A percentile compares a stretch with the other conserved stretches of the same genome.
Evolutionary conservation across 495 filamentous ascomycete genomes (phyloP).

Genomic region (Acidomyces sp.): DNA sequence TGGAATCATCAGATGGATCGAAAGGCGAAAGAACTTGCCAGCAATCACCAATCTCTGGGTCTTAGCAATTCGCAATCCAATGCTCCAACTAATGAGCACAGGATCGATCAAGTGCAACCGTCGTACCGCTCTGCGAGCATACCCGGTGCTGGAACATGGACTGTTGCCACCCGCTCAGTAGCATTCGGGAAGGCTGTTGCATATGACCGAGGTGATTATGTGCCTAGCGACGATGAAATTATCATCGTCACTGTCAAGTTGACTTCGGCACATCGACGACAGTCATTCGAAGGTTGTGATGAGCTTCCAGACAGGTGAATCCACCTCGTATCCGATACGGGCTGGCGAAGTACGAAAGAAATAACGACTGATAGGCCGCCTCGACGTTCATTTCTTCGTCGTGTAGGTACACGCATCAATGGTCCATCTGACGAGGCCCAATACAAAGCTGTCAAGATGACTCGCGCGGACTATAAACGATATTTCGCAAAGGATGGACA

Average conservation of each 20-base stretch:
- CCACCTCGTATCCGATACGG: not conserved
- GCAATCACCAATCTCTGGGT: too few species aligned
- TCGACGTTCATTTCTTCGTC: conserved; percentile 2
- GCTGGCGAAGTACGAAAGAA: not conserved
- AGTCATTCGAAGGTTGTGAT: not conserved
- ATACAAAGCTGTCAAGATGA: conserved; percentile 15
- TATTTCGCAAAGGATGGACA: conserved; percentile 10
- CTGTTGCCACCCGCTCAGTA: too few species aligned
- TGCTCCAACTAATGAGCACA: too few species aligned
- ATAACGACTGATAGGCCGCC: conserved; percentile 5
- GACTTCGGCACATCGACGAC: not conserved
- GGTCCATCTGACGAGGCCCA: not conserved
- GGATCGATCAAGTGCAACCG: too few species aligned
- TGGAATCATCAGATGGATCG: too few species aligned
- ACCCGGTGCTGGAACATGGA: too few species aligned
- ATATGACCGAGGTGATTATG: too few species aligned
- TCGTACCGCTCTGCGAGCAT: too few species aligned
- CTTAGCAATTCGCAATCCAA: too few species aligned
- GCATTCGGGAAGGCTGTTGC: too few species aligned
- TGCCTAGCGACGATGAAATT: conserved; percentile 13
- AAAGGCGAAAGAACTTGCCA: too few species aligned
- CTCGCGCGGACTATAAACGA: conserved; percentile 13
- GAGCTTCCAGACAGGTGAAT: conserved; percentile 5
- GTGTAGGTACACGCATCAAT: conserved; percentile 3
- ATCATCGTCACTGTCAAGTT: conserved; percentile 11